Conservation (phyloP, 163 green algal species). For the Coccomyxa subellipsoidea region DNA sequence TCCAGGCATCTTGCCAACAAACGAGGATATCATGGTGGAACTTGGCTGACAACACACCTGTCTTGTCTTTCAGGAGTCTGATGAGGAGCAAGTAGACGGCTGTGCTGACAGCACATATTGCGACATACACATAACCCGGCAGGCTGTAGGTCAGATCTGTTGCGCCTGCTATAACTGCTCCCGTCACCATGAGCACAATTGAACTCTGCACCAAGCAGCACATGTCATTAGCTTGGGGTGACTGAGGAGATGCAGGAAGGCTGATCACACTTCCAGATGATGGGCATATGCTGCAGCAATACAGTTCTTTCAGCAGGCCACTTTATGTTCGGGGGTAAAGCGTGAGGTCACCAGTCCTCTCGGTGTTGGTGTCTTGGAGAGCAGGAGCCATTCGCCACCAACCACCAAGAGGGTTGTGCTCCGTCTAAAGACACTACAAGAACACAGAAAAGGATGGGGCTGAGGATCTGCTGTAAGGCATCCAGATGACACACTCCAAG, state of each 20-base stretch:
- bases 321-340: not conserved
- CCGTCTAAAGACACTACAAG: conserved; percentile 46
- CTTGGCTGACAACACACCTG: no score
- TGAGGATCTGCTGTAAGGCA: not conserved
- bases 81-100: conserved; percentile 58
- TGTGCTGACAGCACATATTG: conserved; percentile 47
- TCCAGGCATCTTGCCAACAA: not conserved
- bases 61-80: conserved; percentile 37
- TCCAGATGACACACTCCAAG: not conserved
- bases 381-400: conserved; percentile 39
- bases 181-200: conserved; percentile 44
- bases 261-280: not conserved
- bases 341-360: conserved; percentile 21
- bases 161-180: conserved; percentile 42
- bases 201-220: conserved; percentile 3
- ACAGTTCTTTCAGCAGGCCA: no score
- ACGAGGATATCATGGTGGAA: not conserved
- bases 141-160: conserved; percentile 49
- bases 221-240: not conserved
- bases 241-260: not conserved
- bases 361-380: conserved; percentile 26
- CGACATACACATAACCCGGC: conserved; percentile 47
- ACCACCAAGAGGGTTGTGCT: conserved; percentile 52
- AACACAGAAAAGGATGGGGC: not conserved
- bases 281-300: not conserved